Conservation (phyloP, 306 rosid species). For the Pachyrhizus erosus region DNA sequence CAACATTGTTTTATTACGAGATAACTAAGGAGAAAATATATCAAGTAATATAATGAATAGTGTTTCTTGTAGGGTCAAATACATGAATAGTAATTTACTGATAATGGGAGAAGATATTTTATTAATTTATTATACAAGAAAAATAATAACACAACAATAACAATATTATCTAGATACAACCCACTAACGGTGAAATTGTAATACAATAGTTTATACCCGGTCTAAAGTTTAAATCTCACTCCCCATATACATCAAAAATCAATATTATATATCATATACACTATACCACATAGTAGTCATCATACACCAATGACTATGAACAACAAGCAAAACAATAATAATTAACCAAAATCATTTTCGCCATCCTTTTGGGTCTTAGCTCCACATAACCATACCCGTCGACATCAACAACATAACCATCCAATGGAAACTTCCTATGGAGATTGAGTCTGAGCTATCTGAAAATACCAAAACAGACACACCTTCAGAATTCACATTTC, state of each 20-base stretch:
- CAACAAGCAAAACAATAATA: constrained; percentile 40
- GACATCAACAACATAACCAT: constrained; percentile 54
- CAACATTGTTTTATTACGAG: no score
- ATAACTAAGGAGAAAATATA: no score
- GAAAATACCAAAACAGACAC: constrained; percentile 37
- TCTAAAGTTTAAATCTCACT: background rate
- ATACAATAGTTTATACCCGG: background rate
- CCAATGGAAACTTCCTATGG: constrained; percentile 61
- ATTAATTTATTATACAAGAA: background rate
- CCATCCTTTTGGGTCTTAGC: constrained; percentile 25
- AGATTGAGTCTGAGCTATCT: constrained; percentile 50
- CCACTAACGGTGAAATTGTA: background rate
- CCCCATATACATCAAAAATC: background rate
- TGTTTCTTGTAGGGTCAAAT: no score
- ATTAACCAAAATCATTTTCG: constrained; percentile 4
- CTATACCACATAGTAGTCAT: constrained; percentile 22
- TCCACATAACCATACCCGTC: constrained; percentile 58
- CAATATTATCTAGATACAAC: background rate
- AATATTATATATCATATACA: background rate
- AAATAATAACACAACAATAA: background rate
- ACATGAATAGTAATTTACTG: background rate
- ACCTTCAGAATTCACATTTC: constrained; percentile 13
- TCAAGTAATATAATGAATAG: no score
- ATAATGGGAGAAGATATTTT: background rate
- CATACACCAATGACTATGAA: constrained; percentile 30